Base-by-base conservation (phyloP, 2,329 filamentous ascomycete genomes). In the Xylariaceae sp. region DNA sequence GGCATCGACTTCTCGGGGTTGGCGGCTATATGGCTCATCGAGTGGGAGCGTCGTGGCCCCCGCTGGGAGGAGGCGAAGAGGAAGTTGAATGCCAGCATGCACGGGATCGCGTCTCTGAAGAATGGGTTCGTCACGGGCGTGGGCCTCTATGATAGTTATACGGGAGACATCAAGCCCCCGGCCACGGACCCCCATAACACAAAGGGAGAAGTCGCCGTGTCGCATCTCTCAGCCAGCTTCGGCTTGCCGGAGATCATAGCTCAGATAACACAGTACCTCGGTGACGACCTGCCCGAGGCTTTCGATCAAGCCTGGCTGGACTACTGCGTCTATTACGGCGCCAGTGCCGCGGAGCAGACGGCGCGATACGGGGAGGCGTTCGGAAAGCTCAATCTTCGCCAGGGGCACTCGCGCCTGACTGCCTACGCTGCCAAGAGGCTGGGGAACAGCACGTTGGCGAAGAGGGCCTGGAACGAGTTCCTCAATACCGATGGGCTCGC, bases 1-100 rank as follows among this genome's bases (percentile, higher is more conserved):
- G 76, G 76, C 2, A 77, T 75, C 0, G 77, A 81, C 48, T 81
- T 74, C 72, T 68, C 69, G 0, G 71, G 71, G 0, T 60, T 81
- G 2, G 75, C 76, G 0, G 68, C 69, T 3, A 68, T 67, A 0
- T 81, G 76, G 71, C 63, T 81, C 0, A 66, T 78, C 2, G 77
- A 76, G 41, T 80, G 73, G 71, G 76, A 80, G 51, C 67, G 76
- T 0, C 69, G 69, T 2, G 72, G 74, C 0, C 59, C 70, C 0
- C 62, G 70, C 2, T 76, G 71, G 70, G 58, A 74, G 37, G 69
- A 76, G 48, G 68, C 74, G 1, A 64, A 62, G 18, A 50, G 56
- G 2, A 78, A 76, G 52, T 63, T 81, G 1, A 63, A 61, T 6
- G 60, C 63, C 17, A 70, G 69, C 0, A 62, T 73, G 9, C 55